These are phyloP conservation scores for Colletotrichum theobromicola DNA, from an alignment of 2,329 filamentous ascomycete species.

Conservation along the genomic window DNA sequence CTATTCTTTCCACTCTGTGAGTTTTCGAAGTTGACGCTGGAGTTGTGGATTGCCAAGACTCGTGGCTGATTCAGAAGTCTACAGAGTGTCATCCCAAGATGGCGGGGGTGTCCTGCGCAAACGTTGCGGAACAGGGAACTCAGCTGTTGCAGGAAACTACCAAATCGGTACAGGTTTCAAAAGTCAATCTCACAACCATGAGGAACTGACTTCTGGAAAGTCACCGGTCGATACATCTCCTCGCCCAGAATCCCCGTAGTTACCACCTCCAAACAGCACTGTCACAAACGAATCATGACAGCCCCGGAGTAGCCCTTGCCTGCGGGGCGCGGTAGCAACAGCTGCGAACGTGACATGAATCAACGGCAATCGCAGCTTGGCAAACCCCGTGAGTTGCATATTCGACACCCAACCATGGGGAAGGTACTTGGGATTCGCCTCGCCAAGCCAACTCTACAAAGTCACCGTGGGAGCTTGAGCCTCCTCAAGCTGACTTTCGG, in stretches of 20 bases:
- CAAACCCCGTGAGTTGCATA: not conserved
- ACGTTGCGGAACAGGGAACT: not conserved
- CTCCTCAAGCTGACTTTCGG: not conserved
- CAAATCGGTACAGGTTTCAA: not conserved
- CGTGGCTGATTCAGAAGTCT: not conserved
- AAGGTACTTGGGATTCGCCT: not conserved
- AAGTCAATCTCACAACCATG: not conserved
- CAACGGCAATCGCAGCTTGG: not conserved
- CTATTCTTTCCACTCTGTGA: accelerated
- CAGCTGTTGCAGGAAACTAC: not conserved
- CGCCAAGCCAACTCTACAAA: not conserved
- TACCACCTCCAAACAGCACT: not conserved
- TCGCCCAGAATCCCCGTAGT: not conserved
- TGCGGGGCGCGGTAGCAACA: not conserved
- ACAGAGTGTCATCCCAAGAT: not conserved
- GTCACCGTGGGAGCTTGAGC: not conserved
- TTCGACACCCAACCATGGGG: not conserved
- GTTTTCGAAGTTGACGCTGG: accelerated
- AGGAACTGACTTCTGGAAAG: not conserved
- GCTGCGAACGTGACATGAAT: not conserved
- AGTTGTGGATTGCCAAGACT: not conserved
- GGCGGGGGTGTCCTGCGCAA: not conserved
- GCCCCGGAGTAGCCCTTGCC: accelerated
- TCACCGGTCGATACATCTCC: not conserved
- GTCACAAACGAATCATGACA: not conserved